A percentile compares a stretch with the other conserved stretches of the same genome.
These are phyloP conservation scores for Boletus vermiculosoides DNA, from an alignment of 768 basidiomycete species.

Conservation along the genomic window DNA sequence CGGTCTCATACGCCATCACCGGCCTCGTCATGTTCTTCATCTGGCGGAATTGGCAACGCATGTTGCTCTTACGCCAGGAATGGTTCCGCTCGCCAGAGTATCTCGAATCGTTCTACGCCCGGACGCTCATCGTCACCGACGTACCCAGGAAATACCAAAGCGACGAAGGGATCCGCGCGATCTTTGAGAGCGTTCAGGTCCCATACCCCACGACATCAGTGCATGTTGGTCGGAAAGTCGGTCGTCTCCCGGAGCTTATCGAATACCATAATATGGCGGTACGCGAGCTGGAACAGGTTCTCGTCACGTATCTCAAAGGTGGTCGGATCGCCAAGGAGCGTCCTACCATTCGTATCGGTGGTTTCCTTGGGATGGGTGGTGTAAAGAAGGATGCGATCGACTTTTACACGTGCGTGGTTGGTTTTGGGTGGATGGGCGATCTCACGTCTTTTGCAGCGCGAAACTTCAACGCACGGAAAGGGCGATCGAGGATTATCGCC, in stretches of 20 bases:
- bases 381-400: slow-evolving; percentile 89
- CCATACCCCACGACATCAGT: slow-evolving; percentile 92
- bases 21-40: slow-evolving; percentile 68
- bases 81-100: slow-evolving; percentile 95
- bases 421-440: neutral
- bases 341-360: slow-evolving; percentile 79
- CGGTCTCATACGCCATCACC: slow-evolving; percentile 78
- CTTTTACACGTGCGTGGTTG: slow-evolving; percentile 73
- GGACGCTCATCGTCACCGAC: slow-evolving; percentile 79
- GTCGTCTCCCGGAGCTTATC: slow-evolving; percentile 85
- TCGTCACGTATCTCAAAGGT: slow-evolving; percentile 88
- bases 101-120: slow-evolving; percentile 86
- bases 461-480: slow-evolving; percentile 63
- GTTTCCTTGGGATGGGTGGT: slow-evolving; percentile 80
- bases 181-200: slow-evolving; percentile 72
- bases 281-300: slow-evolving; percentile 82
- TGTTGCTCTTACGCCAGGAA: slow-evolving; percentile 73
- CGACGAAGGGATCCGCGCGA: slow-evolving; percentile 77
- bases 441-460: slow-evolving; percentile 30
- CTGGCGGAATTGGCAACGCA: slow-evolving; percentile 71
- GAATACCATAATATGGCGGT: slow-evolving; percentile 94
- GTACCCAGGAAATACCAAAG: slow-evolving; percentile 80
- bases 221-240: slow-evolving; percentile 85
- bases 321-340: slow-evolving; percentile 77
- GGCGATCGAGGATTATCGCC: slow-evolving; percentile 70